Conservation (phyloP, 345 rosid genomes). For the Arabis alpina region DNA sequence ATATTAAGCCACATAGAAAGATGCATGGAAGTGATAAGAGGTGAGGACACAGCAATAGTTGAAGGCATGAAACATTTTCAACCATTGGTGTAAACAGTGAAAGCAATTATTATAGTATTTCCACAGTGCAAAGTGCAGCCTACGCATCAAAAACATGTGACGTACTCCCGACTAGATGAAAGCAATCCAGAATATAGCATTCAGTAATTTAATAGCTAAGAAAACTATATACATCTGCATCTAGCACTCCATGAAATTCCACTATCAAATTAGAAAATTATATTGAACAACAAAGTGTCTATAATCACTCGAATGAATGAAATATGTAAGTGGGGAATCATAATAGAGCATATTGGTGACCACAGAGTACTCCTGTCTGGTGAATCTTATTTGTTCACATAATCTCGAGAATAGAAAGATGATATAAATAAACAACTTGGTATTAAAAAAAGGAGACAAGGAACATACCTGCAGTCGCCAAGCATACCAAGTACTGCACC, state of each 20-base stretch:
- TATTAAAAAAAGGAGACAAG: conserved; percentile 12
- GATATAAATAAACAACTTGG: neutral
- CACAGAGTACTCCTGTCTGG: conserved; percentile 7
- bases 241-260: neutral
- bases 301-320: neutral
- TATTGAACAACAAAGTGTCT: neutral
- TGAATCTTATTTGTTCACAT: conserved; percentile 2
- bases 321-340: neutral
- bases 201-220: neutral
- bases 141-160: neutral
- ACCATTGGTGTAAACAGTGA: neutral
- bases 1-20: neutral
- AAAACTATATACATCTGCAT: neutral
- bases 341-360: conserved; percentile 18
- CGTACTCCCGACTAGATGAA: conserved; percentile 10
- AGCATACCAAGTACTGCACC: conserved; percentile 99
- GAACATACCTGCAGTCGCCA: conserved; percentile 91
- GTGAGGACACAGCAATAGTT: neutral
- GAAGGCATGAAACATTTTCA: conserved; percentile 3
- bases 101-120: neutral
- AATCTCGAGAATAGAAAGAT: neutral
- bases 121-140: neutral
- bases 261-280: conserved; percentile 3
- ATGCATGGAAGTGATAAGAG: conserved; percentile 13
- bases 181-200: conserved; percentile 14